Evolutionary conservation across 78 protist genomes (phyloP), one percentile per base, ranked within the genome.

Genomic region (Chrysochromulina tobinii): DNA sequence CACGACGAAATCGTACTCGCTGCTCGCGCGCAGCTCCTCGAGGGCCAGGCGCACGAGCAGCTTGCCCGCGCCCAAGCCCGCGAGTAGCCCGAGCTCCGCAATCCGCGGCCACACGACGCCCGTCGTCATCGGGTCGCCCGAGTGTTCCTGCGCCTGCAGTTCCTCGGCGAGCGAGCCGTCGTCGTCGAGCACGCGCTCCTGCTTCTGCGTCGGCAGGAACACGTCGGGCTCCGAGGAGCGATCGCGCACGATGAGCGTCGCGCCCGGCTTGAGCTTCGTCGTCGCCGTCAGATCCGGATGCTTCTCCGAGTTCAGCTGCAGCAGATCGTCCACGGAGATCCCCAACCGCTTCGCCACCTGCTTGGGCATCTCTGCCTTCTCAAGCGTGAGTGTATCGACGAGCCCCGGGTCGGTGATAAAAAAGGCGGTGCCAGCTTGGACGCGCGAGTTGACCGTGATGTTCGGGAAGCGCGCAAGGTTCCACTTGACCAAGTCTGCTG

Each of bases 51-150:
- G n/a, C 17, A 79, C 64, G 50, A 79, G 87, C 27, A n/a, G 0
- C 38, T 3, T 3, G 87, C 87, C 87, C 64, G 64, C 14, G 64
- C 87, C 87, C 53, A 79, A 64, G 15, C 23, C 61, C 53, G 87
- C 87, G 87, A 79, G 87, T 9, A 79, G 61, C 50, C 27, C 61
- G 48, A 79, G 4, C 61, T 79, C 87, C 23, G 61, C 87, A 23
- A 79, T 48, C 64, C 87, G 87, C 48, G 87, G 61, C 87, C 87
- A 79, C 38, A 54, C 64, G 27, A 79, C 87, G 64, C 87, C 87
- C 25, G 61, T 54, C 23, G 4, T 54, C 9, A 17, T 25, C 64
- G 87, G 87, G 61, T 79, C 87, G 87, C 87, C 87, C 5, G 1
- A 1, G 38, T 64, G 87, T 27, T 3, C 50, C 48, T 54, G 64